Conservation (phyloP, 1,284 basidiomycete species). For the Ceratobasidium sp. region DNA sequence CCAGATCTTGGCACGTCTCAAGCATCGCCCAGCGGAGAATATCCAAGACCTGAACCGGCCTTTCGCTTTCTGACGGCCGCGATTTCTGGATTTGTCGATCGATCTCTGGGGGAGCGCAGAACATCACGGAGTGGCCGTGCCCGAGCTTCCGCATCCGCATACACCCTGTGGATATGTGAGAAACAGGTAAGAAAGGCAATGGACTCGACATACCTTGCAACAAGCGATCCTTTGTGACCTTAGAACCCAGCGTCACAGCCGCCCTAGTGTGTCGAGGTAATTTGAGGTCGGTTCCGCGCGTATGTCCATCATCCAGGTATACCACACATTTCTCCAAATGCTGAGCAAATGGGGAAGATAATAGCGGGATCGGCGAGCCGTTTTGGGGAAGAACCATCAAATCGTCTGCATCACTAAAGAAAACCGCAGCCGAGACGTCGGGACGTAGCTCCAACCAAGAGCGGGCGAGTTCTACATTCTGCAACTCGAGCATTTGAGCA, state of each 20-base stretch:
- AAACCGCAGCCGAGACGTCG: constrained; percentile 58
- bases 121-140: constrained; percentile 62
- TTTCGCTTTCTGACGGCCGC: not conserved
- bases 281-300: constrained; percentile 67
- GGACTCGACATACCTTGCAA: constrained; percentile 59
- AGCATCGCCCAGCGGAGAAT: constrained; percentile 39
- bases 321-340: constrained; percentile 60
- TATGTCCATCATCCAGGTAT: constrained; percentile 69
- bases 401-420: constrained; percentile 61
- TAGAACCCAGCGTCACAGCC: constrained; percentile 65
- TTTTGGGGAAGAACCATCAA: constrained; percentile 59
- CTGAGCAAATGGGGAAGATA: constrained; percentile 59
- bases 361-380: constrained; percentile 56
- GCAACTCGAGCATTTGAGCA: constrained; percentile 66
- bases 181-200: constrained; percentile 50
- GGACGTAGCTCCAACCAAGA: constrained; percentile 59
- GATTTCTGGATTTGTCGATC: constrained; percentile 56
- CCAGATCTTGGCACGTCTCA: constrained; percentile 35
- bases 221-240: constrained; percentile 66
- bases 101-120: constrained; percentile 63
- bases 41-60: constrained; percentile 6
- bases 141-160: constrained; percentile 67
- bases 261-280: constrained; percentile 60
- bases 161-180: constrained; percentile 53
- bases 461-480: constrained; percentile 57